Conservation (phyloP, 371 early-diverging fungal species). For the Saksenaea vasiformis region DNA sequence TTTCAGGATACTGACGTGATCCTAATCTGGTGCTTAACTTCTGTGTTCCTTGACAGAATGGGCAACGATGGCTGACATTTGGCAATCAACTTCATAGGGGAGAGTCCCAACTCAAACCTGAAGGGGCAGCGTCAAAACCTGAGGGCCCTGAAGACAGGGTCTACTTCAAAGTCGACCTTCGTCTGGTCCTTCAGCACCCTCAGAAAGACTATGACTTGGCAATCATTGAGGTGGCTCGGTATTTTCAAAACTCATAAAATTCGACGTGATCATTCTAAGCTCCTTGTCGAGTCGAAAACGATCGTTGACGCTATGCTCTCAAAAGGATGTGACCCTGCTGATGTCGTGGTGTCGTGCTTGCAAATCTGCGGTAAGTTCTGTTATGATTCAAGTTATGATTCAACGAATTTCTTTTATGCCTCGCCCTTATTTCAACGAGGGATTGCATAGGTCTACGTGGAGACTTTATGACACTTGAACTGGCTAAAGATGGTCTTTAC, state of each 20-base stretch:
- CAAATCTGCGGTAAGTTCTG: not conserved
- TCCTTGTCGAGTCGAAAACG: not conserved
- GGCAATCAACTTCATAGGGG: not conserved
- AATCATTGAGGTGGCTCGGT: not conserved
- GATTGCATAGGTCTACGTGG: not conserved
- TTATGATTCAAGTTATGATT: not conserved
- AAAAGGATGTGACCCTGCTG: too few species aligned
- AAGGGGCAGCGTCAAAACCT: not conserved
- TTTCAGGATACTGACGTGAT: conserved; percentile 3
- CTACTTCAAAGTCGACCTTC: not conserved
- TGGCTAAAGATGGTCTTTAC: not conserved
- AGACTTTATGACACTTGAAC: not conserved
- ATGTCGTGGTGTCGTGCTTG: not conserved
- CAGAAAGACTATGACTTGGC: not conserved
- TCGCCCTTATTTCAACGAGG: not conserved
- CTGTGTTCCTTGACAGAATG: not conserved
- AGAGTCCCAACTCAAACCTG: not conserved
- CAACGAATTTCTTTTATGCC: not conserved
- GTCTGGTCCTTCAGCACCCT: not conserved
- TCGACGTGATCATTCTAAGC: not conserved
- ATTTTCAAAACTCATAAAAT: not conserved
- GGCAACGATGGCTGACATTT: not conserved
- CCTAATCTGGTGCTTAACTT: not conserved
- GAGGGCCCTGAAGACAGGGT: not conserved
- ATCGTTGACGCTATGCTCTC: not conserved